Base-by-base conservation (phyloP, 1,284 basidiomycete genomes). In the Erythrobasidium hasegawianum region DNA sequence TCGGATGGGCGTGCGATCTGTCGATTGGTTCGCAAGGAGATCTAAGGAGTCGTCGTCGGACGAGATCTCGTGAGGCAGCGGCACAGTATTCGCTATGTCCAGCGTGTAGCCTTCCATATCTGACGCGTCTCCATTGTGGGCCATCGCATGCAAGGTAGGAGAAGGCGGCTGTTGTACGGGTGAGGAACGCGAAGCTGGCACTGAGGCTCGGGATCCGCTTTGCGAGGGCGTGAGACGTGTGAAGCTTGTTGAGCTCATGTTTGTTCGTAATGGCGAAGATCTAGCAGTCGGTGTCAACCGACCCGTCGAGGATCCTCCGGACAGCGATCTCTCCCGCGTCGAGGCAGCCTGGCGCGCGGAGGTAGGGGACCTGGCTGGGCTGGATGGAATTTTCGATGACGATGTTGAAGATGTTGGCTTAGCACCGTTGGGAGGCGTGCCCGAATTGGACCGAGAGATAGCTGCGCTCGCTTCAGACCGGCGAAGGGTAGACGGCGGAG, bases 71-170 rank as follows among this genome's bases (percentile, higher is more conserved):
- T 56, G 26, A 18, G 54, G 27, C 8, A 57, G 49, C 14, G 61
- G 61, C 40, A 64, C 27, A 8, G 61, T 55, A 57, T 64, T 57
- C 40, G 50, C 54, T 16, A 56, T 33, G 27, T 56, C 38, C 10
- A 65, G 55, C 4, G 62, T 65, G 29, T 38, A 65, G 9, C 43
- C 62, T 47, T 65, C 62, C 29, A 65, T 49, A 38, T 57, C 43
- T 4, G 62, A 65, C 14, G 38, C 49, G 16, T 65, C 62, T 8
- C 20, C 22, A 22, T 57, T 47, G 11, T 26, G 18, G 10, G 55
- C 29, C 16, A 56, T 56, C 11, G 39, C 24, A 20, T 22, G 29
- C 7, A 62, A 49, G 11, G 59, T 20, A 5, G 59, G 59, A 16
- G 59, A 62, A 40, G 38, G 43, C 4, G 43, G 43, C 43, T 33